phyloP scores from a whole-genome alignment of 306 rosid genomes.

The Castanospermum australe region DNA sequence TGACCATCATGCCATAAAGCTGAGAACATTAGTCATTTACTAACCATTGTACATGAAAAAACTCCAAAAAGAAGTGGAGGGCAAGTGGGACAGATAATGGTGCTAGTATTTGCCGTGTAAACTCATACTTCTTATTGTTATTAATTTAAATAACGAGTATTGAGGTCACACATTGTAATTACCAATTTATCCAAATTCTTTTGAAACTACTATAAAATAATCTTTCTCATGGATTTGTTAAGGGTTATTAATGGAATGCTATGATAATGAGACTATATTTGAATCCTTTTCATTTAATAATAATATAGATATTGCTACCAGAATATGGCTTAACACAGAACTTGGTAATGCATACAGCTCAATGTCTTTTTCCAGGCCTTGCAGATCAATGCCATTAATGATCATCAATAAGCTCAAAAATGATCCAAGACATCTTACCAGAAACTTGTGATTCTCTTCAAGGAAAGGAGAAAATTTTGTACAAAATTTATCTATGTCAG shows the following conservation, averaged over 20 bases:
- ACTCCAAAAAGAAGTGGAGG: no score
- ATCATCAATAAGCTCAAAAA: neutral
- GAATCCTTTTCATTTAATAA: neutral
- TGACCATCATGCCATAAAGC: no score
- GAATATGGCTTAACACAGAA: neutral
- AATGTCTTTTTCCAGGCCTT: neutral
- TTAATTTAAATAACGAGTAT: neutral
- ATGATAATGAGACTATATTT: neutral
- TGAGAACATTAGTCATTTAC: no score
- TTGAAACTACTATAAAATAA: neutral
- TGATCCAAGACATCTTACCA: slow-evolving; percentile 46
- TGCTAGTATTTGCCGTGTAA: no score
- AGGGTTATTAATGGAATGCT: neutral
- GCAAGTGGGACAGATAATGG: no score
- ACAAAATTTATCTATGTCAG: slow-evolving; percentile 64
- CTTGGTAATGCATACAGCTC: neutral
- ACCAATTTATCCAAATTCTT: neutral
- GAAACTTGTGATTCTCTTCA: slow-evolving; percentile 71
- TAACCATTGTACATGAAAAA: no score
- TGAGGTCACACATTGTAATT: slow-evolving; percentile 3
- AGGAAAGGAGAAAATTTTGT: slow-evolving; percentile 56
- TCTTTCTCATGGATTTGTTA: neutral
- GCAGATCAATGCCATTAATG: neutral
- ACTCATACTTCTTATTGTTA: no score
- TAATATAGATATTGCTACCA: neutral